Evolutionary conservation across 768 basidiomycete genomes (phyloP).

Genomic region (Suillus bovinus): DNA sequence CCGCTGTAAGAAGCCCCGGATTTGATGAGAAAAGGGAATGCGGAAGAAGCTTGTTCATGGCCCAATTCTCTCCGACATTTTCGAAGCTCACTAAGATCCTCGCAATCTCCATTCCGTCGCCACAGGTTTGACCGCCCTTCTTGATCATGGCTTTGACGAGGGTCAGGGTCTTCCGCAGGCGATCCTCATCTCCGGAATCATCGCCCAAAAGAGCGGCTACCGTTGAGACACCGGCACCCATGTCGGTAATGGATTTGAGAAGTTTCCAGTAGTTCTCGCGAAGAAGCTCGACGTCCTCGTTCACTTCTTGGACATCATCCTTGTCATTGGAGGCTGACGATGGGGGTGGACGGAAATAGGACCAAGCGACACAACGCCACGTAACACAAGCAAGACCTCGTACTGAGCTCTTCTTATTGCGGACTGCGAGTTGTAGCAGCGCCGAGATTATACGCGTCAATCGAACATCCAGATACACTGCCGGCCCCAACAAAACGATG

Average conservation of each 20-base stretch:
- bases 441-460: slow-evolving; percentile 48
- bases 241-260: slow-evolving; percentile 53
- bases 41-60: slow-evolving; percentile 49
- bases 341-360: slow-evolving; percentile 57
- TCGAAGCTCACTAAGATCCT: slow-evolving; percentile 41
- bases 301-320: slow-evolving; percentile 18
- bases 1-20: slow-evolving; percentile 55
- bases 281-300: slow-evolving; percentile 25
- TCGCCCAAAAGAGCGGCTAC: slow-evolving; percentile 55
- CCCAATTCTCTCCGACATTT: slow-evolving; percentile 41
- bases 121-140: slow-evolving; percentile 50
- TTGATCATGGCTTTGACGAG: slow-evolving; percentile 58
- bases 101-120: slow-evolving; percentile 56
- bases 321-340: slow-evolving; percentile 23
- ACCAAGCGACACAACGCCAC: slow-evolving; percentile 71
- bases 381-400: slow-evolving; percentile 59
- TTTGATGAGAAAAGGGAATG: slow-evolving; percentile 53
- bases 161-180: slow-evolving; percentile 46
- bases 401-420: slow-evolving; percentile 63
- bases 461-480: slow-evolving; percentile 44
- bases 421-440: slow-evolving; percentile 55
- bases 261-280: slow-evolving; percentile 48
- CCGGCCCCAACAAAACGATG: slow-evolving; percentile 64
- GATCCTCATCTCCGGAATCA: slow-evolving; percentile 39
- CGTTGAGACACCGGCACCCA: slow-evolving; percentile 57